Percentiles rank a stretch among this genome's conserved stretches.
These are phyloP conservation scores for Cyathus striatus DNA, from an alignment of 768 basidiomycete genomes.

Conservation along the genomic window DNA sequence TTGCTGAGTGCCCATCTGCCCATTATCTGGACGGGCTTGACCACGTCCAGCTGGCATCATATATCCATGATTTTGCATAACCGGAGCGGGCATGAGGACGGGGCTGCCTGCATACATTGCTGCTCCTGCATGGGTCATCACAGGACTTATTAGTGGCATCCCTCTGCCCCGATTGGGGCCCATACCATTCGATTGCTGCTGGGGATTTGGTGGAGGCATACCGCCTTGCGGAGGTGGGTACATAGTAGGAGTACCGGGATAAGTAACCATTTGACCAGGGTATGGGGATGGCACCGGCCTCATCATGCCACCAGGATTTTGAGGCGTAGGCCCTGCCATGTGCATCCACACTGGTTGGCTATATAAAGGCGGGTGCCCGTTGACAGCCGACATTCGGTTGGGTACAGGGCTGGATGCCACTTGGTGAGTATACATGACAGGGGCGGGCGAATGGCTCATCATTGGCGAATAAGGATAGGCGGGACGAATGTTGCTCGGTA, in stretches of 20 bases:
- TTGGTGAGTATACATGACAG: constrained; percentile 59
- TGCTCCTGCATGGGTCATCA: constrained; percentile 52
- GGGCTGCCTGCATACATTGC: constrained; percentile 68
- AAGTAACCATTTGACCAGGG: constrained; percentile 58
- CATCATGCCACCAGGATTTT: constrained; percentile 47
- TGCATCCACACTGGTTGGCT: constrained; percentile 66
- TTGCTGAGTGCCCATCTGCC: constrained; percentile 38
- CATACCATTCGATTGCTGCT: constrained; percentile 29
- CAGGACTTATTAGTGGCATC: constrained; percentile 68
- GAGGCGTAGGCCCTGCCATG: constrained; percentile 38
- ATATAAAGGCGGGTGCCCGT: constrained; percentile 52
- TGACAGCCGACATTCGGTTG: constrained; percentile 50
- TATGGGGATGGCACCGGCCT: constrained; percentile 60
- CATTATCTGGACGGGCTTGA: constrained; percentile 43
- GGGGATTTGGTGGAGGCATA: constrained; percentile 35
- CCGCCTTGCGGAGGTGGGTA: constrained; percentile 35
- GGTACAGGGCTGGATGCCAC: constrained; percentile 63
- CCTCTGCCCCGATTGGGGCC: constrained; percentile 41
- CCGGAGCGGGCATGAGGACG: constrained; percentile 60
- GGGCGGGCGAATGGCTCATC: constrained; percentile 67
- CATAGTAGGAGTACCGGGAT: constrained; percentile 52
- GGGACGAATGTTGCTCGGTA: constrained; percentile 46
- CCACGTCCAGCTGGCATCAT: constrained; percentile 45
- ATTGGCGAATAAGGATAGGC: constrained; percentile 61
- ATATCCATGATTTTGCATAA: constrained; percentile 42